A percentile compares a stretch with the other conserved stretches of the same genome.
phyloP scores from a whole-genome alignment of 2,329 filamentous ascomycete species.

The Clonostachys chloroleuca region DNA sequence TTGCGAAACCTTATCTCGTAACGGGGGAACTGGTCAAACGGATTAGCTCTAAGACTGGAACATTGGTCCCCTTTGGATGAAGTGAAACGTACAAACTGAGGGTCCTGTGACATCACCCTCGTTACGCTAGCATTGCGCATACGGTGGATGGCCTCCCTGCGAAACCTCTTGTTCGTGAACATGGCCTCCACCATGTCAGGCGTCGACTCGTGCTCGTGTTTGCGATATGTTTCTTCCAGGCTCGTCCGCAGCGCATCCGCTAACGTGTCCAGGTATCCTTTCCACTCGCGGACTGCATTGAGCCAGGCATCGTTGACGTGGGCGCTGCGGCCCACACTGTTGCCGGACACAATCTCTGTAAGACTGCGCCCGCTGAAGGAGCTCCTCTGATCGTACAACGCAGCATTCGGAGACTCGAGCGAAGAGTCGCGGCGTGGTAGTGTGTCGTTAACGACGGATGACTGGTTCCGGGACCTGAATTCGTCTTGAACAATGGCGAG shows the following conservation, averaged over 20 bases:
- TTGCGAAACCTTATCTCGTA: constrained; percentile 43
- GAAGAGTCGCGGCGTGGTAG: constrained; percentile 18
- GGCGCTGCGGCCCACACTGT: constrained; percentile 9
- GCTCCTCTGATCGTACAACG: constrained; percentile 24
- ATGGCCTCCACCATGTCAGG: constrained; percentile 34
- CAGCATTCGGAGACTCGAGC: constrained; percentile 21
- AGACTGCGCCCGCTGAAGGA: constrained; percentile 29
- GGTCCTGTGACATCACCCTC: constrained; percentile 34
- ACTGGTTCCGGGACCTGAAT: constrained; percentile 16
- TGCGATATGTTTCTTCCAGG: constrained; percentile 37
- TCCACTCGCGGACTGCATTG: constrained; percentile 37
- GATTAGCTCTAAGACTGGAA: constrained; percentile 4
- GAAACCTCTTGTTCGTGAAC: constrained; percentile 33
- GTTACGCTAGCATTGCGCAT: constrained; percentile 41
- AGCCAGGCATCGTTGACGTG: constrained; percentile 25
- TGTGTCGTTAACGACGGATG: constrained; percentile 12
- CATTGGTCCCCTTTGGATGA: neutral
- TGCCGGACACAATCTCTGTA: constrained; percentile 19
- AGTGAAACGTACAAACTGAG: constrained; percentile 29
- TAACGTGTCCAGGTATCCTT: constrained; percentile 32
- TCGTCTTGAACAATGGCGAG: constrained; percentile 32
- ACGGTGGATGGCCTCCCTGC: constrained; percentile 32
- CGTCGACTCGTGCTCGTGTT: constrained; percentile 36
- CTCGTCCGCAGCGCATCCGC: constrained; percentile 32
- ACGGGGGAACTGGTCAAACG: constrained; percentile 24